phyloP scores from a whole-genome alignment of 1,284 basidiomycete genomes.

The Salmacisia buchloeana region DNA sequence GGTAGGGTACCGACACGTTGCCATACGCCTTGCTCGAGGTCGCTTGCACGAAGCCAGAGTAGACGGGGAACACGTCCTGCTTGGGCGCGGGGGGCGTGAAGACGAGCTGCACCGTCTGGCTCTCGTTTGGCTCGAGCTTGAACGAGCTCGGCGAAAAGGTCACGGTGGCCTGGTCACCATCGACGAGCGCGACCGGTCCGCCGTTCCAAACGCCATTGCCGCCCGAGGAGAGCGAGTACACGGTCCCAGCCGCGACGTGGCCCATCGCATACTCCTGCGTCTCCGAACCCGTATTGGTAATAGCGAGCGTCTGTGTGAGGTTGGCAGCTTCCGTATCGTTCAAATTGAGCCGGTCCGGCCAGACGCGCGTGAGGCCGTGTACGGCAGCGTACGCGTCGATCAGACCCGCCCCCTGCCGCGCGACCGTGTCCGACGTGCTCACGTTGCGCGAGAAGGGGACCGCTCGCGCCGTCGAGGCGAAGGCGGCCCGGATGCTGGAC shows the following conservation, averaged over 20 bases:
- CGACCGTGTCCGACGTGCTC: constrained; percentile 59
- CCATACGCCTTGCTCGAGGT: not conserved
- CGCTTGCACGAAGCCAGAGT: constrained; percentile 23
- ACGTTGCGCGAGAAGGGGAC: constrained; percentile 56
- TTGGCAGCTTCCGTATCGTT: constrained; percentile 61
- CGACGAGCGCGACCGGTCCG: constrained; percentile 57
- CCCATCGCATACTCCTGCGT: constrained; percentile 26
- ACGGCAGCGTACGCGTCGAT: constrained; percentile 64
- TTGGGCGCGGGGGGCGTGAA: constrained; percentile 56
- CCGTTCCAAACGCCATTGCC: constrained; percentile 31
- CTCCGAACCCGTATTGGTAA: constrained; percentile 35
- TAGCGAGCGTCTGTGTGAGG: constrained; percentile 23
- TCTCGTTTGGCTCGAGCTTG: constrained; percentile 50
- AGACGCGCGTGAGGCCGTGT: constrained; percentile 56
- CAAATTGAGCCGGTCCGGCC: constrained; percentile 61
- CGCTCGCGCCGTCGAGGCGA: constrained; percentile 61
- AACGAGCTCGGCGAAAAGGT: constrained; percentile 51
- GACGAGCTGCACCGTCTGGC: constrained; percentile 44
- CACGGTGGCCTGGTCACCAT: constrained; percentile 55
- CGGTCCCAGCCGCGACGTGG: constrained; percentile 44
- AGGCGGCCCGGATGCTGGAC: constrained; percentile 53
- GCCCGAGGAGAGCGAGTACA: constrained; percentile 54
- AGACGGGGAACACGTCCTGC: constrained; percentile 58
- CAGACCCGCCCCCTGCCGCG: constrained; percentile 65
- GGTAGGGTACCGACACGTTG: constrained; percentile 21